Conservation (phyloP, 2,329 filamentous ascomycete genomes). For the Nothophaeocryptopus gaeumannii region DNA sequence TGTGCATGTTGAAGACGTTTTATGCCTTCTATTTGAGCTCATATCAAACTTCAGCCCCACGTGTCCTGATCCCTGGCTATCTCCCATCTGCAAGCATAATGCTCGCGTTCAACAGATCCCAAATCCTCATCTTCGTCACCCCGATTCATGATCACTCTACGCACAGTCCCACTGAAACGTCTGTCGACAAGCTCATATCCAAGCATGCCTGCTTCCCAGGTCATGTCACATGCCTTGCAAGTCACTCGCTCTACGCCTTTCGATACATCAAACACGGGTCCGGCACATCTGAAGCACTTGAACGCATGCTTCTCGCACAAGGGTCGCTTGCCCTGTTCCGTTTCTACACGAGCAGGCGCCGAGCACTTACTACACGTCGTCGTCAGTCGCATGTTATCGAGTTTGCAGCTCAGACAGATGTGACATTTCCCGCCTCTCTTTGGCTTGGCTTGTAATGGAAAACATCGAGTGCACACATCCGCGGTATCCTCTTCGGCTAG, state of each 20-base stretch:
- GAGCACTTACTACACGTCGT: constrained; percentile 16
- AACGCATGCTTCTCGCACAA: constrained; percentile 45
- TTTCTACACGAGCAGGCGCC: constrained; percentile 16
- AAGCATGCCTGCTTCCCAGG: constrained; percentile 40
- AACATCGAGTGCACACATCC: constrained; percentile 7
- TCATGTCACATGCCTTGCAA: constrained; percentile 35
- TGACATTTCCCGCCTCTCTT: constrained; percentile 3
- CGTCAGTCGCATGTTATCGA: constrained; percentile 14
- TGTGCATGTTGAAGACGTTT: too few relatives aligned
- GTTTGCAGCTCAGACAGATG: constrained; percentile 13
- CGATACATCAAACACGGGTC: constrained; percentile 21
- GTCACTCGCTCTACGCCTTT: constrained; percentile 21
- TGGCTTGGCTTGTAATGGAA: background rate
- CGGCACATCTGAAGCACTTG: constrained; percentile 43
- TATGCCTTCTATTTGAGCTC: background rate
- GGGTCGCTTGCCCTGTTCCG: constrained; percentile 4
- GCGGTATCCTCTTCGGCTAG: constrained; percentile 3
- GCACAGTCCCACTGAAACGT: background rate
- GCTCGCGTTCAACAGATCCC: constrained; percentile 15
- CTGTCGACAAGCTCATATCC: constrained; percentile 37
- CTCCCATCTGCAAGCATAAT: constrained; percentile 17
- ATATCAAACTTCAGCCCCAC: background rate
- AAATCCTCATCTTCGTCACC: constrained; percentile 14
- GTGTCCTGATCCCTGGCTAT: background rate
- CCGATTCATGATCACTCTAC: background rate